Conservation (phyloP, 345 rosid genomes). For the Linum usitatissimum region DNA sequence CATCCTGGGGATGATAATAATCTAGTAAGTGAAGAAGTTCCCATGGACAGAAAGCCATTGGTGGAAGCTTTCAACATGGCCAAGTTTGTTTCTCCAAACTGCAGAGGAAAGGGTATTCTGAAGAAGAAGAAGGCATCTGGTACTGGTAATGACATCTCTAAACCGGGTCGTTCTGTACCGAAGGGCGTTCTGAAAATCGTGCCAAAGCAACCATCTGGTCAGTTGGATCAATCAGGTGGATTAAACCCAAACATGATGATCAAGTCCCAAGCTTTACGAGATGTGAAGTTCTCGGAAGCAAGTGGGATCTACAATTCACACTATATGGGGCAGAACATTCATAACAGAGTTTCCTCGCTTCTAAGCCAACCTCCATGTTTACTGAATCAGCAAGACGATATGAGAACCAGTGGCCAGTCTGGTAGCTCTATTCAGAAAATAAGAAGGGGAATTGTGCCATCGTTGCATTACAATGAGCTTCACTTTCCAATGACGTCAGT, state of each 20-base stretch:
- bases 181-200: slow-evolving; percentile 52
- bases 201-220: slow-evolving; percentile 31
- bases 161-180: slow-evolving; percentile 27
- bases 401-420: slow-evolving; percentile 15
- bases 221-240: slow-evolving; percentile 22
- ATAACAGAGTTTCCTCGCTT: slow-evolving; percentile 13
- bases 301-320: slow-evolving; percentile 20
- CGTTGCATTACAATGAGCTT: slow-evolving; percentile 14
- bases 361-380: slow-evolving; percentile 26
- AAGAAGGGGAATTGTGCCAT: slow-evolving; percentile 16
- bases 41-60: slow-evolving; percentile 18
- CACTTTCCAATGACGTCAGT: slow-evolving; percentile 14
- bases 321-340: slow-evolving; percentile 19
- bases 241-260: slow-evolving; percentile 13
- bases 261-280: slow-evolving; percentile 20
- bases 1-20: slow-evolving; percentile 34
- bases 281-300: slow-evolving; percentile 18
- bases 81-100: slow-evolving; percentile 20
- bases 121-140: slow-evolving; percentile 28
- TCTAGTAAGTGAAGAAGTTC: slow-evolving; percentile 21
- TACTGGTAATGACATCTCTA: slow-evolving; percentile 13
- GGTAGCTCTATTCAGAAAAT: slow-evolving; percentile 20
- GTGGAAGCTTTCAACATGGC: slow-evolving; percentile 22
- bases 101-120: slow-evolving; percentile 29
- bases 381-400: slow-evolving; percentile 28